Evolutionary conservation across 768 basidiomycete species (phyloP), one percentile per base, ranked within the genome.

Genomic region (Fomitopsis pulvina): DNA sequence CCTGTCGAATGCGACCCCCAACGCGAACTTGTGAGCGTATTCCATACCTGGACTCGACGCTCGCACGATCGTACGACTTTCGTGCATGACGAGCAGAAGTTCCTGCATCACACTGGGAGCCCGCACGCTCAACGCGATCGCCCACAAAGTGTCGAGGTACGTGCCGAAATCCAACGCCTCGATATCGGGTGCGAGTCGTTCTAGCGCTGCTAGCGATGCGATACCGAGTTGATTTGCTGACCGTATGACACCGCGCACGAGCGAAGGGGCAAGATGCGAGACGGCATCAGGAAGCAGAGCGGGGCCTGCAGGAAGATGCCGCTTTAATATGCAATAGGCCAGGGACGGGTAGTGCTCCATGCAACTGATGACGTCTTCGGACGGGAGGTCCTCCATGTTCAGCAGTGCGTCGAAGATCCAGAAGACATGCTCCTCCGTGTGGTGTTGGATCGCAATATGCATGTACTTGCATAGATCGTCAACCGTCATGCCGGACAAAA

Each of bases 1-100:
- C 11, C 79, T 72, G 52, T 85, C 83, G 50, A 81, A 82, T 1
- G 73, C 74, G 25, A 85, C 70, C 5, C 73, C 76, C 1, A 84
- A 68, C 0, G 77, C 75, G 28, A 80, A 73, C 45, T 77, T 78
- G 55, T 77, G 76, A 1, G 72, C 74, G 57, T 85, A 80, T n/a
- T 61, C 58, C 37, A 64, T 54, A 0, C 64, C 55, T 0, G 62
- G 49, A 5, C 68, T 56, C 2, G 52, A 37, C 0, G 58, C 60
- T 12, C 58, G 48, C 52, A 55, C 52, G 3, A 27, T 49, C 2
- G 53, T 48, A 1, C 75, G 71, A 26, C 68, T 68, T 30, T 81
- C 82, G 53, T 81, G 72, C 10, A 86, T 63, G 3, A 82, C 78
- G 1, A 85, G 63, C 7, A 86, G 68, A 2, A 80, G 64, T 61